Evolutionary conservation across 23 red algal species (phyloP), one percentile per base, ranked within the genome.

Genomic region (Gracilaria gracilis): DNA sequence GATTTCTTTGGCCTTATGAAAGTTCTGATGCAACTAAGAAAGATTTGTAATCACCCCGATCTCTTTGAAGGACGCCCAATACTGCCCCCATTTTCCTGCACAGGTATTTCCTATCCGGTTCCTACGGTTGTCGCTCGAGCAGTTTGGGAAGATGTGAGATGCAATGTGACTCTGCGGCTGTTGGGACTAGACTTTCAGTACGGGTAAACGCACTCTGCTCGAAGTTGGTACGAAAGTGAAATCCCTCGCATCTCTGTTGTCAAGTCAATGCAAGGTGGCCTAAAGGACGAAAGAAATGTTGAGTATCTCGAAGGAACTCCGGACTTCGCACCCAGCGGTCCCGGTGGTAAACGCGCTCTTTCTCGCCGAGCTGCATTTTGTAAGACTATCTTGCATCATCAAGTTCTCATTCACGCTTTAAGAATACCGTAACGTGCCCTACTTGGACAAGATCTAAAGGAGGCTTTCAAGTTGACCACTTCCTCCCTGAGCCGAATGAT

Each of bases 1-100:
- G 80, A 99, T 54, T 79, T 89, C 69, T 46, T 98, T 34, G 71
- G 78, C 6, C 87, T 99, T 50, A 99, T 96, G 94, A 99, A 96
- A 28, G 72, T 96, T 51, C 80, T 96, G 69, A 94, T 98, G 89
- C 97, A 99, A 69, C 83, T 99, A 47, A 89, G 93, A 69, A 96
- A 99, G 79, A 94, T 99, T 24, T 99, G 97, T 66, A 99, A 99
- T 79, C 97, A 99, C 70, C 97, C 97, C 3, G 94, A 96, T 67
- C 62, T 99, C 32, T 96, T 99, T 79, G 94, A 95, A 85, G 91
- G 91, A 37, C 90, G 86, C 62, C 95, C 84, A 46, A 99, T 95
- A 51, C 49, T 86, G 17, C 83, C 83, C 21, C 94, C 93, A 29
- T 82, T 91, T 59, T 35, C 75, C 11, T 82, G 59, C 13, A 34